phyloP scores from a whole-genome alignment of 1,284 basidiomycete species.

The Abortiporus biennis region DNA sequence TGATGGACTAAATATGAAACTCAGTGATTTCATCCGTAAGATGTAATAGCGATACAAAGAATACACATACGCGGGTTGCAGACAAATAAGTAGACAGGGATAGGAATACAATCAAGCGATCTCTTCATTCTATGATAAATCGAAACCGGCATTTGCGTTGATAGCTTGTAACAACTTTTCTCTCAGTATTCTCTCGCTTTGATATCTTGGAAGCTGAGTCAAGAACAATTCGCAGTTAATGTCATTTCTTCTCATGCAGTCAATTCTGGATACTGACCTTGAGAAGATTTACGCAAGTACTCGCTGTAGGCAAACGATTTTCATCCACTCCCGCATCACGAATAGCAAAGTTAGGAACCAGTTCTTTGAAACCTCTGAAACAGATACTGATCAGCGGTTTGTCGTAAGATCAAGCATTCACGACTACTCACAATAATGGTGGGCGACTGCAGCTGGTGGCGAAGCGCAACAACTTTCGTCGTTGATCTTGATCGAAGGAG shows the following conservation, averaged over 20 bases:
- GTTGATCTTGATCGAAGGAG: constrained; percentile 68
- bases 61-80: no score
- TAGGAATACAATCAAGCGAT: no score
- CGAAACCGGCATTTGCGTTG: constrained; percentile 81
- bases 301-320: constrained; percentile 71
- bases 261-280: constrained; percentile 43
- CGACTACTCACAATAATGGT: constrained; percentile 62
- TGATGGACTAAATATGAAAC: no score
- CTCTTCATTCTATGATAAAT: constrained; percentile 78
- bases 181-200: constrained; percentile 54
- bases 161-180: constrained; percentile 85
- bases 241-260: constrained; percentile 2
- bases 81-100: no score
- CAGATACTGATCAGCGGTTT: constrained; percentile 5
- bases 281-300: constrained; percentile 84
- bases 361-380: constrained; percentile 78
- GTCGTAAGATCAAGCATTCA: constrained; percentile 1
- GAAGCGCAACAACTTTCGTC: constrained; percentile 72
- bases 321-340: constrained; percentile 72
- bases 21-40: no score
- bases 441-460: constrained; percentile 90
- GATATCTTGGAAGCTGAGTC: constrained; percentile 62
- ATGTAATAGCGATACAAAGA: no score
- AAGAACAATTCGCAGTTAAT: constrained; percentile 1
- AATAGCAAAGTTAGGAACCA: constrained; percentile 83